Percentiles rank a stretch among this genome's conserved stretches.
Conservation (phyloP, 805 yeast genomes). For the Saccharomycopsis amapae region DNA sequence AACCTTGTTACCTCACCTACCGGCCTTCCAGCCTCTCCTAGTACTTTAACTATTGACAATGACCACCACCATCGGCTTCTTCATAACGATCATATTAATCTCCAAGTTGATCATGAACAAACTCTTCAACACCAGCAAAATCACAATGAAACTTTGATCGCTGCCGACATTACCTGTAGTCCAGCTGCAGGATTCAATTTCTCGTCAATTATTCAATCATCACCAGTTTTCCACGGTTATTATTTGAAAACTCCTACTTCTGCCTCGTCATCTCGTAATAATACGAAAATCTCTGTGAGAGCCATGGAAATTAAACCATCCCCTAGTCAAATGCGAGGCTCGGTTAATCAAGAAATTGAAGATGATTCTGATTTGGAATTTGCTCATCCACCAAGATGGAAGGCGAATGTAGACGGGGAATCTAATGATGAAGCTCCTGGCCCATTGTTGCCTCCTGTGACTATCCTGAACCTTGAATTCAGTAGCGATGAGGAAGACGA, state of each 20-base stretch:
- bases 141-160: too few relatives aligned
- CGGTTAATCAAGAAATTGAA: too few relatives aligned
- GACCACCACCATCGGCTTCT: too few relatives aligned
- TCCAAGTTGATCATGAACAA: too few relatives aligned
- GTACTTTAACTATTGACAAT: too few relatives aligned
- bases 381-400: not conserved
- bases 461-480: slow-evolving; percentile 13
- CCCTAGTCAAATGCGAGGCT: too few relatives aligned
- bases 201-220: slow-evolving; percentile 14
- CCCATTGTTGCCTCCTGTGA: slow-evolving; percentile 19
- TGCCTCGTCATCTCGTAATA: not conserved
- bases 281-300: slow-evolving; percentile 4
- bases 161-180: too few relatives aligned
- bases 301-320: slow-evolving; percentile 9
- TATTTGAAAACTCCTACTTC: slow-evolving; percentile 4
- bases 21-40: too few relatives aligned
- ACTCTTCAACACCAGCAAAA: too few relatives aligned
- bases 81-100: too few relatives aligned
- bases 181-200: slow-evolving; percentile 10
- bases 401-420: not conserved
- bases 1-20: too few relatives aligned
- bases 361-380: not conserved
- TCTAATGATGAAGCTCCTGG: not conserved
- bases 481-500: slow-evolving; percentile 14
- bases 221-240: slow-evolving; percentile 18